Percentiles rank a stretch among this genome's conserved stretches.
Conservation (phyloP, 495 filamentous ascomycete genomes). For the Annulohypoxylon stygium region DNA sequence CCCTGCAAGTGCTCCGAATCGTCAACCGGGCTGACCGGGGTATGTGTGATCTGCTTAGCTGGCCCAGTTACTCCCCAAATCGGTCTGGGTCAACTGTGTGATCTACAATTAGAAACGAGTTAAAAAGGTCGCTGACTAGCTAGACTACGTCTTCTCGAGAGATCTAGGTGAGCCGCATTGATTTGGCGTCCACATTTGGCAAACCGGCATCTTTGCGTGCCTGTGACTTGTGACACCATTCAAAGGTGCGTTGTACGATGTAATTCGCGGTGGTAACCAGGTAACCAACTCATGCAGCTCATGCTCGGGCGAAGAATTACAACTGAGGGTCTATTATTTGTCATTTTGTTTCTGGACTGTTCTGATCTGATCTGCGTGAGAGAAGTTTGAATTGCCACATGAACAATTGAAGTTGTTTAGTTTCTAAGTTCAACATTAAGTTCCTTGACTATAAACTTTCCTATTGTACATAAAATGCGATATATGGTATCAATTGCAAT, state of each 20-base stretch:
- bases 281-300: neutral
- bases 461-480: neutral
- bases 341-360: slow-evolving; percentile 3
- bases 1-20: slow-evolving; percentile 21
- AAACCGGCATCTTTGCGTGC: slow-evolving; percentile 18
- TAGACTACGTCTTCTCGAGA: slow-evolving; percentile 4
- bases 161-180: slow-evolving; percentile 36
- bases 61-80: slow-evolving; percentile 27
- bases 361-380: slow-evolving; percentile 29
- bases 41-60: slow-evolving; percentile 42
- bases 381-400: slow-evolving; percentile 13
- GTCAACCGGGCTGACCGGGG: slow-evolving; percentile 17
- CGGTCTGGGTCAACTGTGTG: slow-evolving; percentile 45
- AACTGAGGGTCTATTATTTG: slow-evolving; percentile 10
- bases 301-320: slow-evolving; percentile 1
- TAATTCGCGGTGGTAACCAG: neutral
- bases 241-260: neutral
- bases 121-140: slow-evolving; percentile 19
- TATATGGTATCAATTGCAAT: neutral
- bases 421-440: too few relatives aligned
- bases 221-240: slow-evolving; percentile 19
- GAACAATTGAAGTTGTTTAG: neutral
- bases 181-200: slow-evolving; percentile 27
- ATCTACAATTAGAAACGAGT: slow-evolving; percentile 50
- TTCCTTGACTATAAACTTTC: too few relatives aligned